Evolutionary conservation across 2,329 filamentous ascomycete species (phyloP), one percentile per base, ranked within the genome.

Genomic region (Nothophoma quercina): DNA sequence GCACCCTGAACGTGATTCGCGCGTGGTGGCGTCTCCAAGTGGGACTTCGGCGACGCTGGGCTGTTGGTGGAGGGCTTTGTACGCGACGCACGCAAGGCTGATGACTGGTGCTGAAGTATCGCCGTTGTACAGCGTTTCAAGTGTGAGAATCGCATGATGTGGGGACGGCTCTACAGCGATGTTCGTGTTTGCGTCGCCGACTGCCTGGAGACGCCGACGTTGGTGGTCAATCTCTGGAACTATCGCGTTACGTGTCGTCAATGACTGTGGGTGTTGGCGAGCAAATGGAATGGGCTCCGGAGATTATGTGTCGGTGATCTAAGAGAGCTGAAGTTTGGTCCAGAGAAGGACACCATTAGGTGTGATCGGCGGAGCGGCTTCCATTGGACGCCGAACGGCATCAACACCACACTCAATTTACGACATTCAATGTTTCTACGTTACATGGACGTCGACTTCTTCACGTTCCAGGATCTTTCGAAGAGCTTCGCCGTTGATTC

Each of bases 11-110:
- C 56, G 30, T 60, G 51, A 48, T 39, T 45, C 46, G 56, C 51
- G 52, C 47, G 51, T 58, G 55, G 58, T 51, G 52, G 56, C 56
- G 44, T 30, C 18, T 22, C n/a, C 23, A 41, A 46, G 49, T 48
- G 52, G 51, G 46, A 39, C 21, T 13, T 48, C 38, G 50, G 15
- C 38, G 50, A 44, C 21, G 33, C 50, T 47, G 42, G 47, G 36
- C 41, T 32, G 23, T 16, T 25, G 12, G 34, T n/a, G 21, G 8
- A 9, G 13, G 35, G 35, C 30, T 25, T 26, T 9, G 15, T 23
- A 41, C 21, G 50, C 43, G 43, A 42, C n/a, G 15, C 26, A 10
- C 7, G 23, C 22, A 48, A 40, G 43, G 50, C 50, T 53, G 38
- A 39, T 33, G 43, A 53, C 50, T 39, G 43, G 44, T 43, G 42